Percentiles rank a stretch among this genome's conserved stretches.
These are phyloP conservation scores for Sparassis latifolia DNA, from an alignment of 1,284 basidiomycete genomes.

Conservation along the genomic window DNA sequence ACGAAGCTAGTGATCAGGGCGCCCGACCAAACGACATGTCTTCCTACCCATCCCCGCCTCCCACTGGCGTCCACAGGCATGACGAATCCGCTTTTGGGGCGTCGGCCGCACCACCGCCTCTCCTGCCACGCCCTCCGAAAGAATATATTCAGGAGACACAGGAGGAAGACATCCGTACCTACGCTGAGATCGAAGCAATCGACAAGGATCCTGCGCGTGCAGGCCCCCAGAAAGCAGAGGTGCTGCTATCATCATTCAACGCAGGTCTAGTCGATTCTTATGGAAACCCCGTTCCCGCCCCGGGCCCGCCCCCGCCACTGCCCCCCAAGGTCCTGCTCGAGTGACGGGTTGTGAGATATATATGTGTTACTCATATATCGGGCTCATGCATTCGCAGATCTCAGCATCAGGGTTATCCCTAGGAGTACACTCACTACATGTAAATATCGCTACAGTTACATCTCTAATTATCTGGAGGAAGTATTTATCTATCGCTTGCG, in stretches of 20 bases:
- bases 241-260: constrained; percentile 14
- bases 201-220: constrained; percentile 14
- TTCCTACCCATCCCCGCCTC: constrained; percentile 6
- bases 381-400: neutral
- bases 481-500: constrained; percentile 19
- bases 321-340: constrained; percentile 18
- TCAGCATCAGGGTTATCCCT: constrained; percentile 1
- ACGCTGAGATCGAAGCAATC: constrained; percentile 24
- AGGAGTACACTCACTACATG: constrained; percentile 11
- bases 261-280: constrained; percentile 18
- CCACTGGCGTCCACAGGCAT: constrained; percentile 11
- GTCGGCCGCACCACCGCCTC: constrained; percentile 47
- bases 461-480: constrained; percentile 1
- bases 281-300: constrained; percentile 11
- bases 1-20: constrained; percentile 45
- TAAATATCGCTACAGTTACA: constrained; percentile 9
- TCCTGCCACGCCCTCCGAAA: constrained; percentile 64
- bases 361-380: neutral
- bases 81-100: constrained; percentile 7
- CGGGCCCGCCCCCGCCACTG: constrained; percentile 24
- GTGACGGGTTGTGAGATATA: neutral
- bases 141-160: constrained; percentile 75
- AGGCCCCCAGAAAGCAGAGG: constrained; percentile 7
- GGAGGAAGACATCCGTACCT: constrained; percentile 52
- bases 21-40: constrained; percentile 3